Evolutionary conservation across 495 filamentous ascomycete species (phyloP).

Genomic region (Daldinia concentrica): DNA sequence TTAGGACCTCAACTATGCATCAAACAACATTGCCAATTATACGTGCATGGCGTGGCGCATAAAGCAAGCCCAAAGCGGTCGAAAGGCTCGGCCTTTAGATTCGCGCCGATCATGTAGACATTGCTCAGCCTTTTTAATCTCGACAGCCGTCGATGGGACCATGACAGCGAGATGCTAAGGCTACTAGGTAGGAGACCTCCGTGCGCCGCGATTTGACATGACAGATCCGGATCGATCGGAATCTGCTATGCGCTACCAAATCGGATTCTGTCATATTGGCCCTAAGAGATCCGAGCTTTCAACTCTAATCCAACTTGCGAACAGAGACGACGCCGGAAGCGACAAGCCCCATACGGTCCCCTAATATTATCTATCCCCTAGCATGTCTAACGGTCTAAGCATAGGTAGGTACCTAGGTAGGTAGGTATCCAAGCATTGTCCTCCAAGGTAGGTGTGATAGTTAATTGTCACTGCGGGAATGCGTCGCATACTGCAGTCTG

Average conservation of each 20-base stretch:
- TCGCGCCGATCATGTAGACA: slow-evolving; percentile 31
- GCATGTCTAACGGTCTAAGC: too few species aligned
- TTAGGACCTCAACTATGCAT: slow-evolving; percentile 4
- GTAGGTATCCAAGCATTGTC: background rate
- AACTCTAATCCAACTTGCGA: slow-evolving; percentile 26
- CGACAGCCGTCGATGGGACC: slow-evolving; percentile 12
- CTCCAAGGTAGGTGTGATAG: slow-evolving; percentile 5
- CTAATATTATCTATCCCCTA: background rate
- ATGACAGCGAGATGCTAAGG: slow-evolving; percentile 19
- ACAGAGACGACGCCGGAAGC: slow-evolving; percentile 16
- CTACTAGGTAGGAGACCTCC: slow-evolving; percentile 6
- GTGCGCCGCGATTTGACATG: slow-evolving; percentile 28
- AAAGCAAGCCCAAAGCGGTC: slow-evolving; percentile 14
- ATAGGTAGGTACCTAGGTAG: too few species aligned
- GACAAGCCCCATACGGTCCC: slow-evolving; percentile 1
- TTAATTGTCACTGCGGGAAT: slow-evolving; percentile 32
- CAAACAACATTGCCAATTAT: background rate
- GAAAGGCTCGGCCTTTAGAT: slow-evolving; percentile 18
- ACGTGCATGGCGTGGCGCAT: slow-evolving; percentile 15
- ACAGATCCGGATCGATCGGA: slow-evolving; percentile 46
- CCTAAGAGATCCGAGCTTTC: slow-evolving; percentile 34
- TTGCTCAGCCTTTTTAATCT: slow-evolving; percentile 27
- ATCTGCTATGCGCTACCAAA: slow-evolving; percentile 35
- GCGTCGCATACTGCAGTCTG: slow-evolving; percentile 40
- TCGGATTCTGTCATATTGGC: slow-evolving; percentile 38